Percentiles rank a stretch among this genome's conserved stretches.
Conservation (phyloP, 2,329 filamentous ascomycete species). For the Botryotinia globosa region DNA sequence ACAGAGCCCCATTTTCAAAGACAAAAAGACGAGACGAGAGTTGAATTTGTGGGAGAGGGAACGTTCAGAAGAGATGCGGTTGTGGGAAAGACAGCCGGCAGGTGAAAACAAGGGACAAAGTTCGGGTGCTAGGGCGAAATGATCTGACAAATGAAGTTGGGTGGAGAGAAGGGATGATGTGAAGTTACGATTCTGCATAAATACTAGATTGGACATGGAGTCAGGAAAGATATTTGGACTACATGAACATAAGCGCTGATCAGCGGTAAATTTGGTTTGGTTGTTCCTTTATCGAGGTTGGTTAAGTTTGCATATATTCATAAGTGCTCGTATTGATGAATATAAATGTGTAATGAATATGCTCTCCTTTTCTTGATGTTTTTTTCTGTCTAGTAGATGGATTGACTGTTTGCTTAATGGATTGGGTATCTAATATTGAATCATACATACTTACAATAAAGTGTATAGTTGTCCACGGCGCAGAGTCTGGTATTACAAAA, state of each 20-base stretch:
- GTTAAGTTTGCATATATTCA: neutral
- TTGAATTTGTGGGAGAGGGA: slow-evolving; percentile 3
- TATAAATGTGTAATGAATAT: neutral
- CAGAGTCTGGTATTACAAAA: neutral
- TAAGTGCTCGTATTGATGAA: neutral
- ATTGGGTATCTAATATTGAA: too few relatives aligned
- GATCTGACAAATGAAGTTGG: neutral
- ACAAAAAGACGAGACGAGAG: slow-evolving; percentile 2
- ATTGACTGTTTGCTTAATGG: neutral
- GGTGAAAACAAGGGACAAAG: neutral
- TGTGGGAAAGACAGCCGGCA: slow-evolving; percentile 5
- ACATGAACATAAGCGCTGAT: neutral
- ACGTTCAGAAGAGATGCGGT: neutral
- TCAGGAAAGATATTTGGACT: neutral
- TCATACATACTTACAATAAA: too few relatives aligned
- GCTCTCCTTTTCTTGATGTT: neutral
- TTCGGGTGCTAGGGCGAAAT: too few relatives aligned
- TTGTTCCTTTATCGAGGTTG: neutral
- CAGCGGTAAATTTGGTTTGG: neutral
- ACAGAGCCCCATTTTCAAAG: slow-evolving; percentile 2
- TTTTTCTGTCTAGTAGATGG: neutral
- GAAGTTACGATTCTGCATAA: neutral
- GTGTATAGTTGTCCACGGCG: neutral
- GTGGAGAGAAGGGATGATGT: neutral
- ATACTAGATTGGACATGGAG: neutral